A percentile compares a stretch with the other conserved stretches of the same genome.
phyloP scores from a whole-genome alignment of 306 rosid species.

The Alnus glutinosa region DNA sequence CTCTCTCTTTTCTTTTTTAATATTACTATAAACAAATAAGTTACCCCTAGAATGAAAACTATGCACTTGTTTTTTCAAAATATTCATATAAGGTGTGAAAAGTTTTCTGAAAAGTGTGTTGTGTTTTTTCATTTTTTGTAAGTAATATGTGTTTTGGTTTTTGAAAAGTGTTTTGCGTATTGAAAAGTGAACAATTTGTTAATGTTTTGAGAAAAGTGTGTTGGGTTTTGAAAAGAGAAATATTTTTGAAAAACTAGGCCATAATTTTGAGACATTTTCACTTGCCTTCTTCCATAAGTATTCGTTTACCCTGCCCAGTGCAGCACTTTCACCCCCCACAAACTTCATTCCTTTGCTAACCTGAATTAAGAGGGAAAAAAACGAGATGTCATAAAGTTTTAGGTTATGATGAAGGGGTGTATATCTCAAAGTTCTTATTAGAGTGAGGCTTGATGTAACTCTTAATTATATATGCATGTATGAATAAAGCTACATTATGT shows the following conservation, averaged over 20 bases:
- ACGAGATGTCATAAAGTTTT: not conserved
- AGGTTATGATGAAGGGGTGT: not conserved
- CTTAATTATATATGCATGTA: not conserved
- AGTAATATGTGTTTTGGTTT: no score
- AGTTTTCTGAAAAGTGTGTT: no score
- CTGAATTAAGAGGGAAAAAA: conserved; percentile 37
- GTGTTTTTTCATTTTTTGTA: no score
- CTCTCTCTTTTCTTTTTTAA: no score
- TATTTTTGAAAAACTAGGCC: not conserved
- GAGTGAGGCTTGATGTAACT: not conserved
- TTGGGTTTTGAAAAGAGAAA: no score
- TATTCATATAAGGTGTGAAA: no score
- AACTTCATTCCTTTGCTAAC: conserved; percentile 84
- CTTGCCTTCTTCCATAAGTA: conserved; percentile 88
- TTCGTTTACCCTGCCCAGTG: conserved; percentile 73
- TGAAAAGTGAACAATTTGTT: no score
- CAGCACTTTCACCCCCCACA: conserved; percentile 89
- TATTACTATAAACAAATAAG: no score
- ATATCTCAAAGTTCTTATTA: conserved; percentile 9
- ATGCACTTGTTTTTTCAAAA: no score
- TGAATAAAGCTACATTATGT: conserved; percentile 53
- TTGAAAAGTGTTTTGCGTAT: no score
- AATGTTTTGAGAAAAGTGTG: no score
- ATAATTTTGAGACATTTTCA: conserved; percentile 5
- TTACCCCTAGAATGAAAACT: no score